Conservation (phyloP, 352 stramenopile species). For the Globisporangium paroecandrum region DNA sequence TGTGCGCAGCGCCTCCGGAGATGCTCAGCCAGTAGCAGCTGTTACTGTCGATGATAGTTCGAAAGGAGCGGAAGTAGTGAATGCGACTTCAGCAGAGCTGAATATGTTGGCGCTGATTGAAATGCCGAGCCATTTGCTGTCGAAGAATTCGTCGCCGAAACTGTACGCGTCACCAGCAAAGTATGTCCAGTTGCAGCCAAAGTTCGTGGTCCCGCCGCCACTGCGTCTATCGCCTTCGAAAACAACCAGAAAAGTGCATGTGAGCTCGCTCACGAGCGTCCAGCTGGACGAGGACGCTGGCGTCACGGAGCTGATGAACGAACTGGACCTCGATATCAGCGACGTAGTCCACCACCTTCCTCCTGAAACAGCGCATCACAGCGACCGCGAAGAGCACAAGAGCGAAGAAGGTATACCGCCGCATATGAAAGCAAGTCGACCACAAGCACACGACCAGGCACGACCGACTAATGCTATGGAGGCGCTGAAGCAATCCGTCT, state of each 20-base stretch:
- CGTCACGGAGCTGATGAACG: conserved; percentile 49
- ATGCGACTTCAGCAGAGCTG: not conserved
- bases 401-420: conserved; percentile 51
- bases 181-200: conserved; percentile 10
- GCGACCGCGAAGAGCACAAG: conserved; percentile 38
- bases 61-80: not conserved
- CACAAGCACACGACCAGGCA: not conserved
- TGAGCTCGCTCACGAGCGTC: not conserved
- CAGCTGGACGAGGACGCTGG: conserved; percentile 34
- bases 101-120: conserved; percentile 18
- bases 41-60: not conserved
- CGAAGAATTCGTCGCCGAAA: conserved; percentile 15
- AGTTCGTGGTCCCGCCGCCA: conserved; percentile 4
- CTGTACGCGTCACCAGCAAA: conserved; percentile 16
- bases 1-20: not conserved
- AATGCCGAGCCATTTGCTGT: conserved; percentile 29
- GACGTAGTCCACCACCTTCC: conserved; percentile 18
- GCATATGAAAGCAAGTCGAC: conserved; percentile 24
- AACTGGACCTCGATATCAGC: conserved; percentile 42
- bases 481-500: conserved; percentile 7
- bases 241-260: not conserved
- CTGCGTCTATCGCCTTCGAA: not conserved
- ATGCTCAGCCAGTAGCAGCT: not conserved
- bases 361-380: conserved; percentile 8
- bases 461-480: conserved; percentile 1